Base-by-base conservation (phyloP, 2,329 filamentous ascomycete species). In the Epichloe glyceriae region DNA sequence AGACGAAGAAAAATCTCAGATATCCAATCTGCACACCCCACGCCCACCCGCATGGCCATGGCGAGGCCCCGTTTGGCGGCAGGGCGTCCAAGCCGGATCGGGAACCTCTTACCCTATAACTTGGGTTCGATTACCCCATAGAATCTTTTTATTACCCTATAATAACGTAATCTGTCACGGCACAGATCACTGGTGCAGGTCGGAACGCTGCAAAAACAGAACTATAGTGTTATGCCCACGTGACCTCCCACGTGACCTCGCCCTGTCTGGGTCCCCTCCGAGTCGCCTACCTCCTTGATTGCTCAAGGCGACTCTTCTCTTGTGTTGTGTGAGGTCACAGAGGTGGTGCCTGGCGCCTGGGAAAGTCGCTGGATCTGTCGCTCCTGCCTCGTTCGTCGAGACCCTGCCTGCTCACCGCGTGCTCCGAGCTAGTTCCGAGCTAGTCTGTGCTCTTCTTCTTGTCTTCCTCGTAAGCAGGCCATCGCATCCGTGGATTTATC, bases 81-180 rank as follows among this genome's bases (percentile, higher is more conserved):
- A 45, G 48, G 47, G 41, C 14, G 17, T 40, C 30, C 20, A 47
- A 33, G 44, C 34, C 46, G 19, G 19, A 46, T 52, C 47, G 47
- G 49, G 49, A 44, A 49, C 39, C 35, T 54, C 46, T 57, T 58
- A 55, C 54, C 52, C 53, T 54, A 53, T 55, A 50, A 46, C 33
- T 55, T 52, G 53, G 46, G 26, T 49, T 33, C 14, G 38, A 47
- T 56, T 54, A 55, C 52, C 54, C 54, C 49, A 57, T 53, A 54
- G 51, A 53, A 50, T 52, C 49, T 48, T 42, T 22, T 50, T 55
- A 54, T 62, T 62, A 62, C 60, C 58, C 58, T 61, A 61, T 58
- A 59, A 57, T 54, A 61, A 61, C 59, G 60, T 61, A 61, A 62
- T 61, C n/a, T n/a, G n/a, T n/a, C n/a, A n/a, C n/a, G n/a, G n/a